Base-by-base conservation (phyloP, 2,329 filamentous ascomycete species). In the Fonsecaea nubica region DNA sequence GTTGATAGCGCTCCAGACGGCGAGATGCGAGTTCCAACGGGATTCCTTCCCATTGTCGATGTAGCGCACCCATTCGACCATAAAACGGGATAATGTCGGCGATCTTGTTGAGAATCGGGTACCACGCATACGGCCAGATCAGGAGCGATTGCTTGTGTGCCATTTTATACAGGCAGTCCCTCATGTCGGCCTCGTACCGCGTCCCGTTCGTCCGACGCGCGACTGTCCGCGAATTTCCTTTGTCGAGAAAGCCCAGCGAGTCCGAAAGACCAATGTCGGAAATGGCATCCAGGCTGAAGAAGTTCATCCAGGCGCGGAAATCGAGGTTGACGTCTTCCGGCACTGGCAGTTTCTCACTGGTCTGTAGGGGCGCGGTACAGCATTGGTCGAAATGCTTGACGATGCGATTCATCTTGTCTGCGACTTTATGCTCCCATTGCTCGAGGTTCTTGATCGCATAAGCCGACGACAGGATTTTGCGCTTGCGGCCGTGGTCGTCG, bases 201-300 rank as follows among this genome's bases (percentile, higher is more conserved):
- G 56, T 60, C 30, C 63, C 63, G 66, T 85, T 80, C 62, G 79
- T 79, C 5, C 75, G 72, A 65, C 82, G 77, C 2, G 79, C 82
- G 2, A 75, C 76, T 42, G 81, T 77, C 8, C 77, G 72, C 65
- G 86, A 84, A 59, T 81, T 74, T 2, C 84, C 85, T 25, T 75
- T 73, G 53, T 85, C 84, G 1, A 87, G 77, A 67, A 86, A 83
- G 0, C 83, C 81, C 1, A 86, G 78, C 32, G 56, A 58, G 12
- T 67, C 61, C 15, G 64, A 67, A 0, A 86, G 76, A 1, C 84
- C 85, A 72, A 87, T 87, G 61, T 86, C 83, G 15, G 82, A 83
- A 58, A 87, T 86, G 2, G 83, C 84, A 64, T 87, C 85, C 13
- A 86, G 76, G 0, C 83, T 84, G 73, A 87, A 86, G 76, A 84